Evolutionary conservation across 2,329 filamentous ascomycete species (phyloP).

Genomic region (Cladophialophora psammophila): DNA sequence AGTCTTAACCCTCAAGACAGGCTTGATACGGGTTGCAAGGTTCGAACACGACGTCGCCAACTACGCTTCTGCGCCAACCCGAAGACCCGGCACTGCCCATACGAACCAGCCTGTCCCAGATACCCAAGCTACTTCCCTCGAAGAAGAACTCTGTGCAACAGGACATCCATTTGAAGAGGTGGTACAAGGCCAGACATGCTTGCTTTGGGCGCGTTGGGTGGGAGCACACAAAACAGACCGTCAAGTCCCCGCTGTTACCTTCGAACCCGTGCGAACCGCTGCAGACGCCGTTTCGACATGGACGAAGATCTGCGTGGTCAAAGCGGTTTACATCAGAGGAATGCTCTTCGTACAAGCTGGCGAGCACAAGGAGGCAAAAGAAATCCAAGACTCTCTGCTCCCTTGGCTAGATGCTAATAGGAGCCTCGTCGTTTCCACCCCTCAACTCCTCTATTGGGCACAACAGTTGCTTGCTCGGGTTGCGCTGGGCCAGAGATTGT

Average conservation of each 20-base stretch:
- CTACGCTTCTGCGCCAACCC: slow-evolving; percentile 50
- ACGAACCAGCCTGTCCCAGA: slow-evolving; percentile 33
- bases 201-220: slow-evolving; percentile 65
- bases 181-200: slow-evolving; percentile 80
- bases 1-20: slow-evolving; percentile 51
- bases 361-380: slow-evolving; percentile 63
- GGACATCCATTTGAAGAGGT: slow-evolving; percentile 58
- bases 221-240: slow-evolving; percentile 34
- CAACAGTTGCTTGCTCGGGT: slow-evolving; percentile 78
- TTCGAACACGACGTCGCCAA: slow-evolving; percentile 71
- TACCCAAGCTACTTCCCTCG: slow-evolving; percentile 46
- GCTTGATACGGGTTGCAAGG: slow-evolving; percentile 73
- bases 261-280: slow-evolving; percentile 33
- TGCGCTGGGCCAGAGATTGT: slow-evolving; percentile 66
- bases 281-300: slow-evolving; percentile 61
- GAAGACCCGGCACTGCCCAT: slow-evolving; percentile 42
- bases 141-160: slow-evolving; percentile 29
- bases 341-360: slow-evolving; percentile 47
- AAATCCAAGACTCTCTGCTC: slow-evolving; percentile 70
- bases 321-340: slow-evolving; percentile 79
- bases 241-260: slow-evolving; percentile 5
- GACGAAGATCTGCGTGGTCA: slow-evolving; percentile 82
- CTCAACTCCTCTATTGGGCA: slow-evolving; percentile 77
- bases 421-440: slow-evolving; percentile 56
- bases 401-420: slow-evolving; percentile 61